Evolutionary conservation across 805 yeast species (phyloP).

Genomic region (Teunomyces funiuensis): DNA sequence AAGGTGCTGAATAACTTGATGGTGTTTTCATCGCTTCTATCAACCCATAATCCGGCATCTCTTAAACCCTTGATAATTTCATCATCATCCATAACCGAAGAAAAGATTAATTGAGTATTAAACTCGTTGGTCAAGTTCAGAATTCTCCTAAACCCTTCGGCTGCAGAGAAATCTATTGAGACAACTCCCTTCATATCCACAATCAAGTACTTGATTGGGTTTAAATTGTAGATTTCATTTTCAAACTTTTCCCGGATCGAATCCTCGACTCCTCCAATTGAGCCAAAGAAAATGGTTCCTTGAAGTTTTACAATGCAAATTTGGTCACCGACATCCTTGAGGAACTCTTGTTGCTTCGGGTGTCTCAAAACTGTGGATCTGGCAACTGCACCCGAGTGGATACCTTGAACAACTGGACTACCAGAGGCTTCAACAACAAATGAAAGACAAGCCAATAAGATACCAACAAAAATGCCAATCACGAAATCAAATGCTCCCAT

Average conservation of each 20-base stretch:
- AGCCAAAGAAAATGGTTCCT: slow-evolving; percentile 91
- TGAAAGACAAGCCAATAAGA: slow-evolving; percentile 87
- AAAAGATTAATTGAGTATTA: slow-evolving; percentile 68
- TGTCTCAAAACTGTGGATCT: slow-evolving; percentile 91
- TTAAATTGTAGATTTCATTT: slow-evolving; percentile 43
- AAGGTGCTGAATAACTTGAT: slow-evolving; percentile 73
- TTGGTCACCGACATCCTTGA: slow-evolving; percentile 85
- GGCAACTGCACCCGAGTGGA: slow-evolving; percentile 84
- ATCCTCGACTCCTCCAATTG: slow-evolving; percentile 87
- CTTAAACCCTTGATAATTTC: slow-evolving; percentile 67
- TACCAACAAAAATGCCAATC: slow-evolving; percentile 86
- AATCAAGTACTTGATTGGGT: slow-evolving; percentile 76
- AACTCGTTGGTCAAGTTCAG: slow-evolving; percentile 72
- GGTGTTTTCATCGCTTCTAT: slow-evolving; percentile 25
- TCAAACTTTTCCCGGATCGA: slow-evolving; percentile 68
- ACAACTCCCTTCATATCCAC: slow-evolving; percentile 82
- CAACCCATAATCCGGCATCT: slow-evolving; percentile 78
- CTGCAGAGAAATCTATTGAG: slow-evolving; percentile 89
- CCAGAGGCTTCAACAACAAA: slow-evolving; percentile 92
- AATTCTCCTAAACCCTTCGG: slow-evolving; percentile 90
- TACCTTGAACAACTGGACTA: slow-evolving; percentile 75
- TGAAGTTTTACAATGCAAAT: slow-evolving; percentile 83
- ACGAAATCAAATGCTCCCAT: slow-evolving; percentile 98
- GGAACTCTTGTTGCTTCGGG: slow-evolving; percentile 81
- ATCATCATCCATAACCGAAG: slow-evolving; percentile 71